Base-by-base conservation (phyloP, 148 eudicot species). In the Arctostaphylos glauca region DNA sequence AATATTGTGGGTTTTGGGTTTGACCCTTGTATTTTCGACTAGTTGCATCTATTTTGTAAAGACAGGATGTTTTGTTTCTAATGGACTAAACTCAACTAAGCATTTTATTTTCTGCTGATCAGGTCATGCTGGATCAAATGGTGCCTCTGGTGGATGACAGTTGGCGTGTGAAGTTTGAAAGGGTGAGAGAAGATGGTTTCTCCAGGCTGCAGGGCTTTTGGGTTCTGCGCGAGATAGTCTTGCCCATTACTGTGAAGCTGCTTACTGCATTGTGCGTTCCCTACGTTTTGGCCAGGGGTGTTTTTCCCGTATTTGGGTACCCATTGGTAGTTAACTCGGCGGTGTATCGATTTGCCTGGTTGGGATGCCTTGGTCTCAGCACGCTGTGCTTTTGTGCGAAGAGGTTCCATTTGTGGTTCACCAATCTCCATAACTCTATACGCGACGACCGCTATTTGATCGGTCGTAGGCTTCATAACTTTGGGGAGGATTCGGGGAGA, bases 381-480 rank as follows among this genome's bases (percentile, higher is more conserved):
- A 80, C 86, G 70, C 72, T 96, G 25, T 93, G 90, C 70, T 94
- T 93, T 86, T 93, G 96, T 81, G 98, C 92, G 38, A 94, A 91
- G 89, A 88, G 97, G 85, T 96, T 92, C 91, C 99, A 96, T 84
- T 91, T 91, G 23, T 94, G 98, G 99, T 93, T 96, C 93, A 96
- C 98, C 78, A 96, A 94, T 79, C 94, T 96, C 64, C 98, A 96
- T 89, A 96, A 96, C 72, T 93, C 98, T 46, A 96, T 96, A 64
- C 93, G 98, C 6, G 98, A 96, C 83, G 98, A 96, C 82, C 98
- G 98, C 1, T 94, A 96, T 83, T 87, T 96, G 84, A 85, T 96
- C 21, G 99, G 99, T 12, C 95, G 99, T 8, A 89, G 94, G 82
- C 99, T 96, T 78, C 98, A 96, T 83, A 91, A 96, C 85, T 94